Evolutionary conservation across 345 rosid genomes (phyloP), one percentile per base, ranked within the genome.

Genomic region (Syzygium oleosum): DNA sequence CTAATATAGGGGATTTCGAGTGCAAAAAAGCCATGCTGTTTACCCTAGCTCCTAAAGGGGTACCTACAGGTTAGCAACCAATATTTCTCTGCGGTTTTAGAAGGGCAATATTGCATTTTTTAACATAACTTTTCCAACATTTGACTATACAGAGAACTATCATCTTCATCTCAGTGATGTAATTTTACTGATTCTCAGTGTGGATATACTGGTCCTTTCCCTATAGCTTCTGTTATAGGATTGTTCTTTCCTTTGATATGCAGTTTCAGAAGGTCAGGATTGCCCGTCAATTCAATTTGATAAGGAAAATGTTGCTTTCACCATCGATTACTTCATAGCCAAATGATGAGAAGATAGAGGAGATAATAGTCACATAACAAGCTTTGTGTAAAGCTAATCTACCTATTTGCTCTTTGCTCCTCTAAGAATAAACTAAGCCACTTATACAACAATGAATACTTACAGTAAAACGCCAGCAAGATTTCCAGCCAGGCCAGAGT

Each of bases 401-500:
- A 61, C 6, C 31, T 3, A 12, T 27, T 61, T 61, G 31, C 31
- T 27, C 31, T 12, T 61, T 27, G 68, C 17, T 61, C 68, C 68
- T 59, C 68, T 16, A 61, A 61, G 15, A 27, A 27, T 61, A 27
- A 27, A 12, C 17, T 61, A 61, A 27, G 68, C 31, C 68, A 61
- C 68, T 61, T 27, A 27, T 9, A 55, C 52, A 77, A 90, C 84
- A 84, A 59, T 84, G 52, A 85, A 56, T 88, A 93, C 98, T 92
- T 91, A 97, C 96, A 97, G 97, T 87, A 95, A 92, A 59, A 91
- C 95, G 84, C 97, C 98, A 87, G 91, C 95, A 91, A 95, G 93
- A 90, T 97, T 97, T 90, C 97, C 96, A 88, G 90, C 96, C 89
- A 95, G 89, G 90, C 98, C 98, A 90, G 99, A 92, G 89, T 94